Conservation (phyloP, 306 rosid genomes). For the Cucurbita maxima region DNA sequence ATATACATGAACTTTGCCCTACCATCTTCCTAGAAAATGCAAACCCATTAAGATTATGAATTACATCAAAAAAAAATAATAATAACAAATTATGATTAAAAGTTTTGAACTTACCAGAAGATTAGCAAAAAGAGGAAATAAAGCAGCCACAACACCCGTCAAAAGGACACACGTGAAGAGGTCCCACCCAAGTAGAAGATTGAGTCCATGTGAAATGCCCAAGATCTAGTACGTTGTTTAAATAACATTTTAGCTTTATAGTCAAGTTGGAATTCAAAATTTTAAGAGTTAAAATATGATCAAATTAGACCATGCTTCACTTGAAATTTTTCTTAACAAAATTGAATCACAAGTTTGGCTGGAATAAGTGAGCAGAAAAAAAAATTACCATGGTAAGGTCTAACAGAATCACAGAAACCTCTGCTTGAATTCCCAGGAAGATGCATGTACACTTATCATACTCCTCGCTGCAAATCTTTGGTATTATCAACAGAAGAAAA, state of each 20-base stretch:
- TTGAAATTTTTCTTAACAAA: background rate
- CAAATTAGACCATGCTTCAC: background rate
- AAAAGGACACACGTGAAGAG: conserved; percentile 78
- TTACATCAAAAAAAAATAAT: conserved; percentile 1
- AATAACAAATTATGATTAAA: conserved; percentile 1
- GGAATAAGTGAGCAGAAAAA: background rate
- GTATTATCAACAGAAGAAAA: conserved; percentile 12
- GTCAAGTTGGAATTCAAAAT: background rate
- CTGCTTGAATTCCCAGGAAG: conserved; percentile 76
- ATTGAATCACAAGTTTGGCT: background rate
- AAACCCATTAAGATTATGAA: conserved; percentile 6
- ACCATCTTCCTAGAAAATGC: conserved; percentile 42
- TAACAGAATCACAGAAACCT: conserved; percentile 62
- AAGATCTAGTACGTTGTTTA: conserved; percentile 32
- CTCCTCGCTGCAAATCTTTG: conserved; percentile 76
- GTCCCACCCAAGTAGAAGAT: conserved; percentile 89
- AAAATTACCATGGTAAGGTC: conserved; percentile 78
- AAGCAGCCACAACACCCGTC: conserved; percentile 51
- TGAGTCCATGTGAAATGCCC: conserved; percentile 83
- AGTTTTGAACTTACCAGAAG: conserved; percentile 46
- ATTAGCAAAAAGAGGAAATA: conserved; percentile 48
- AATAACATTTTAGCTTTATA: conserved; percentile 2
- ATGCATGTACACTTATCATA: conserved; percentile 64
- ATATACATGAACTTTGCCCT: conserved; percentile 40
- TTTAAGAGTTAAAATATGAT: background rate